These are phyloP conservation scores for Fonsecaea pugnacius DNA, from an alignment of 2,329 filamentous ascomycete genomes.

Conservation along the genomic window DNA sequence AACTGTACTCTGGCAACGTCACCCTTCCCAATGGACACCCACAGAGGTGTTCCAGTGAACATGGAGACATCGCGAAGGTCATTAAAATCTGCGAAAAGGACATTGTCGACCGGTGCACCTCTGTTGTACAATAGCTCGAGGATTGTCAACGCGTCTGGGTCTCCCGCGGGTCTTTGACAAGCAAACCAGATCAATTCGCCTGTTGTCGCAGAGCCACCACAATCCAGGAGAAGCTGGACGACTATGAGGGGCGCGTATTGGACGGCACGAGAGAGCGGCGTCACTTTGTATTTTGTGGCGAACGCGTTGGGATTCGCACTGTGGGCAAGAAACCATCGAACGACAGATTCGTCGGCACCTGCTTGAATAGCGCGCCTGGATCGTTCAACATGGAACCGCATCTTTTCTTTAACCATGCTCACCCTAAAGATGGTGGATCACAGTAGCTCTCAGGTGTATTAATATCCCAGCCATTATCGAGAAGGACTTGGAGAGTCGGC, in stretches of 20 bases:
- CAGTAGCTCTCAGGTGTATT: conserved; percentile 9
- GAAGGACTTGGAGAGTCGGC: too few relatives aligned
- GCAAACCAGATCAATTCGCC: too few relatives aligned
- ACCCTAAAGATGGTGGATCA: conserved; percentile 11
- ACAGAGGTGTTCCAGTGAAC: too few relatives aligned
- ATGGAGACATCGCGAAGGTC: too few relatives aligned
- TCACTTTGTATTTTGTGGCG: conserved; percentile 11
- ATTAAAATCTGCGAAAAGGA: too few relatives aligned
- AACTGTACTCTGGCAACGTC: too few relatives aligned
- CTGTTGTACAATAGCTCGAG: too few relatives aligned
- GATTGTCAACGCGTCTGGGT: too few relatives aligned
- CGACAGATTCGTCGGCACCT: conserved; percentile 14
- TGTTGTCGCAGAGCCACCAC: conserved; percentile 10
- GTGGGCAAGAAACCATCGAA: conserved; percentile 19
- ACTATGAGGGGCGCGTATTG: conserved; percentile 4
- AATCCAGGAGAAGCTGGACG: conserved; percentile 9
- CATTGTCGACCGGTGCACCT: too few relatives aligned
- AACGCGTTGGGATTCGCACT: conserved; percentile 15
- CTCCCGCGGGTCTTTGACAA: too few relatives aligned
- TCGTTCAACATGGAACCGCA: background rate
- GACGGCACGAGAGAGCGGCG: conserved; percentile 20
- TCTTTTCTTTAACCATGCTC: conserved; percentile 7
- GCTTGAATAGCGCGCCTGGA: conserved; percentile 7
- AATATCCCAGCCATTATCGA: conserved; percentile 11
- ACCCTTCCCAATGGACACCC: too few relatives aligned